Evolutionary conservation across 2,329 filamentous ascomycete genomes (phyloP).

Genomic region (Aspergillus tanneri): DNA sequence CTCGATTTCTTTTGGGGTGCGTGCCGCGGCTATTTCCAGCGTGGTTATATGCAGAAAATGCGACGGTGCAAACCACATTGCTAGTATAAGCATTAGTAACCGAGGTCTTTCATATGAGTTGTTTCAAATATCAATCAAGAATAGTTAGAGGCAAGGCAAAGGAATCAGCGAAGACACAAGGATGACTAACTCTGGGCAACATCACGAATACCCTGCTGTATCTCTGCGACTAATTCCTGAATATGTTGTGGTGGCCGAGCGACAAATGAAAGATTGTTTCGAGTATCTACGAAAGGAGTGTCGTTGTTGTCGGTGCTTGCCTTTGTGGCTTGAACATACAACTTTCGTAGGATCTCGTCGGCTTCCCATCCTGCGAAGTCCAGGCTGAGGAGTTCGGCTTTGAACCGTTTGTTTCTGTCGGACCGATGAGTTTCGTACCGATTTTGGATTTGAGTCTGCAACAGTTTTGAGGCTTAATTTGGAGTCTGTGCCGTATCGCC

Average conservation of each 20-base stretch:
- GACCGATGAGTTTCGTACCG: slow-evolving; percentile 73
- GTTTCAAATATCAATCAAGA: too few species aligned
- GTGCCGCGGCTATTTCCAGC: slow-evolving; percentile 80
- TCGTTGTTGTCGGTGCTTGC: slow-evolving; percentile 59
- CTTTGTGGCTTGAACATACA: slow-evolving; percentile 49
- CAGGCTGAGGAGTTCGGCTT: slow-evolving; percentile 66
- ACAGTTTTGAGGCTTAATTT: background rate
- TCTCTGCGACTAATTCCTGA: slow-evolving; percentile 61
- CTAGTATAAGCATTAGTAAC: slow-evolving; percentile 43
- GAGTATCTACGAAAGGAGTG: slow-evolving; percentile 69
- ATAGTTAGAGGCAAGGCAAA: too few species aligned
- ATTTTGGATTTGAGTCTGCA: slow-evolving; percentile 56
- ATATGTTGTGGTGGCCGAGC: slow-evolving; percentile 75
- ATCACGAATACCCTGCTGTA: slow-evolving; percentile 66
- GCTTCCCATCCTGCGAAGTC: slow-evolving; percentile 70
- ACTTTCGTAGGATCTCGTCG: slow-evolving; percentile 70
- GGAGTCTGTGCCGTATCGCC: background rate
- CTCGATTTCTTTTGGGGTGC: slow-evolving; percentile 67
- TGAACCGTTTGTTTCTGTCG: slow-evolving; percentile 74
- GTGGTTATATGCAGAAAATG: slow-evolving; percentile 79
- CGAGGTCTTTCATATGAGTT: background rate
- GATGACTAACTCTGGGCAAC: slow-evolving; percentile 66
- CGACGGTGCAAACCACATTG: slow-evolving; percentile 81
- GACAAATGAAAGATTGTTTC: slow-evolving; percentile 87
- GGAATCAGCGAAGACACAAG: background rate